Percentiles rank a stretch among this genome's conserved stretches.
phyloP scores from a whole-genome alignment of 768 basidiomycete genomes.

The Amanita polypyramis region DNA sequence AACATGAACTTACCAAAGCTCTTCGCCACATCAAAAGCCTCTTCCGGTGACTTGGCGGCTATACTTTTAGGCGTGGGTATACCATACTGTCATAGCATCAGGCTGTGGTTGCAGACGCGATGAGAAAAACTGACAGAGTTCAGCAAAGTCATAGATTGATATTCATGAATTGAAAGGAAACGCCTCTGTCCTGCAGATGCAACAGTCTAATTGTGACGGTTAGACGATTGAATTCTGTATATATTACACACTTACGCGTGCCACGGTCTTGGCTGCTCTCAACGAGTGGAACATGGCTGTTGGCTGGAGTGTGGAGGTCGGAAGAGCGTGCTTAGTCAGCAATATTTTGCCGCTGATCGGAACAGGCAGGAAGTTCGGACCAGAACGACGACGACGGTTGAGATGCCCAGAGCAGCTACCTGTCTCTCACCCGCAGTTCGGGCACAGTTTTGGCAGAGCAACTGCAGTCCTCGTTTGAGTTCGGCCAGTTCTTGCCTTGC shows the following conservation, averaged over 20 bases:
- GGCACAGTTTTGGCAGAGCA: slow-evolving; percentile 55
- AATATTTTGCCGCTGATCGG: slow-evolving; percentile 4
- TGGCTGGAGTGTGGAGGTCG: slow-evolving; percentile 12
- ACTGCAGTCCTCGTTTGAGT: slow-evolving; percentile 63
- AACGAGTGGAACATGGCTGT: slow-evolving; percentile 56
- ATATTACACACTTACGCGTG: slow-evolving; percentile 38
- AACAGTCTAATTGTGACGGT: slow-evolving; percentile 27
- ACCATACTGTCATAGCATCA: slow-evolving; percentile 55
- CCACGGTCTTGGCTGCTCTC: slow-evolving; percentile 52
- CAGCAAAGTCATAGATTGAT: slow-evolving; percentile 90
- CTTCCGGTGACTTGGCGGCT: slow-evolving; percentile 77
- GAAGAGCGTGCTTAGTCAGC: slow-evolving; percentile 35
- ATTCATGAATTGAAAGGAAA: slow-evolving; percentile 94
- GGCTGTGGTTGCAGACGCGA: not conserved
- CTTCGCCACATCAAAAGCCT: slow-evolving; percentile 84
- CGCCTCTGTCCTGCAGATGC: slow-evolving; percentile 79
- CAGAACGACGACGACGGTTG: slow-evolving; percentile 80
- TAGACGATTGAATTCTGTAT: slow-evolving; percentile 4
- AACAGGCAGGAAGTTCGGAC: slow-evolving; percentile 14
- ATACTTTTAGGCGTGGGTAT: slow-evolving; percentile 91
- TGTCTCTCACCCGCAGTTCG: slow-evolving; percentile 53
- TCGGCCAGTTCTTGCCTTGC: slow-evolving; percentile 44
- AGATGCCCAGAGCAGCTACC: slow-evolving; percentile 30
- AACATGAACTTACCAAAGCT: slow-evolving; percentile 55
- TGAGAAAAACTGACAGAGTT: slow-evolving; percentile 55